Base-by-base conservation (phyloP, 2,329 filamentous ascomycete species). In the Teratosphaeria viscida region DNA sequence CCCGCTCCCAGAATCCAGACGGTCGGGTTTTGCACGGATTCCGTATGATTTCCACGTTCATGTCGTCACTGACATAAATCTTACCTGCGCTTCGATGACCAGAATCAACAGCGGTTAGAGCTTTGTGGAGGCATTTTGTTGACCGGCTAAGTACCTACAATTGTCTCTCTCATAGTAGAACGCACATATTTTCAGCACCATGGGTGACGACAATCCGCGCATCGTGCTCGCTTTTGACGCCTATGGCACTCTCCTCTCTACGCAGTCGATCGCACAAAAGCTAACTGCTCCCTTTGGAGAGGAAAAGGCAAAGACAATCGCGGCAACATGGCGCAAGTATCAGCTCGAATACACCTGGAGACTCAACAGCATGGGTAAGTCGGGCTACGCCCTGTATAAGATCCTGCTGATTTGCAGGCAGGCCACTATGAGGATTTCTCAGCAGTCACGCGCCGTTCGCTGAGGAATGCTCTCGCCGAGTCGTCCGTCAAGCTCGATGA, bases 331-430 rank as follows among this genome's bases (percentile, higher is more conserved):
- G 82, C 78, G 88, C 59, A 79, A 81, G 34, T 86, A 86, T 67
- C 88, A 91, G 71, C 76, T 91, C 8, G 88, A 90, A 72, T 92
- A 90, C 66, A 89, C 87, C 47, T 91, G 86, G 86, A 78, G 88
- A 57, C 74, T 87, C 64, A 90, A 85, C 67, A 86, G 83, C 77
- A 91, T 91, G 87, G 80, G 88, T 87, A 75, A 62, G 76, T 72
- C 37, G 12, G 3, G n/a, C 8, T n/a, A 23, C n/a, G n/a, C 5
- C 16, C 26, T 49, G 8, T 23, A 11, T n/a, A n/a, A 19, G 8
- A 49, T n/a, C 43, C 8, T 10, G 43, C 43, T 49, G 43, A 49
- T 49, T n/a, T n/a, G n/a, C 8, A 49, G 1, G 16, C 52, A 89
- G 86, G 80, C 52, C 67, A 77, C 57, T 89, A 86, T 67, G 77